Evolutionary conservation across 2,329 filamentous ascomycete species (phyloP).

Genomic region (Lasiodiplodia theobromae): DNA sequence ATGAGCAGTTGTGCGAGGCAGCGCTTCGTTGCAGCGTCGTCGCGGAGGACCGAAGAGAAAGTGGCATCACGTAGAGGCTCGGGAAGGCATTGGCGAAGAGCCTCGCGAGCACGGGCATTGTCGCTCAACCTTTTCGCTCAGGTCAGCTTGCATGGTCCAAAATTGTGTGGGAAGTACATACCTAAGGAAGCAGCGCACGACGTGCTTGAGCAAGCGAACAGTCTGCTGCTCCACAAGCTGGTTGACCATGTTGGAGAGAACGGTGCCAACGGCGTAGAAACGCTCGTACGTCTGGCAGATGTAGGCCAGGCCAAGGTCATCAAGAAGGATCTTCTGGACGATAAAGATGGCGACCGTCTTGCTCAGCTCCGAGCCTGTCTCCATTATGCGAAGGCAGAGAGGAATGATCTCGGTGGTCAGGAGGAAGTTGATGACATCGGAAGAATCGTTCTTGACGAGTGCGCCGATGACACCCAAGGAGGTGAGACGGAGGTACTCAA

Average conservation of each 20-base stretch:
- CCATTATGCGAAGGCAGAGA: slow-evolving; percentile 97
- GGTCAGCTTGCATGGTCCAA: slow-evolving; percentile 3
- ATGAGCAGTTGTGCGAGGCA: slow-evolving; percentile 97
- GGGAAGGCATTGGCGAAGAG: slow-evolving; percentile 91
- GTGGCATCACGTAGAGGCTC: slow-evolving; percentile 99
- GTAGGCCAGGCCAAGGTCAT: slow-evolving; percentile 96
- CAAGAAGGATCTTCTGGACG: slow-evolving; percentile 96
- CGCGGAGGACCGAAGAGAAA: slow-evolving; percentile 93
- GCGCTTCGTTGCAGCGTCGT: slow-evolving; percentile 96
- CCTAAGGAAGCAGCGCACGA: slow-evolving; percentile 96
- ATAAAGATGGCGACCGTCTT: slow-evolving; percentile 99
- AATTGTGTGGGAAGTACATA: slow-evolving; percentile 54
- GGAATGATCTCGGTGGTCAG: slow-evolving; percentile 98
- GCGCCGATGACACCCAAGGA: slow-evolving; percentile 96
- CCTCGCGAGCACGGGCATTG: slow-evolving; percentile 93
- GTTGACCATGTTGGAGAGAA: slow-evolving; percentile 97
- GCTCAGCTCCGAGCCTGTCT: slow-evolving; percentile 96
- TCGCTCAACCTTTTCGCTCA: slow-evolving; percentile 75
- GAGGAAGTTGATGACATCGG: slow-evolving; percentile 98
- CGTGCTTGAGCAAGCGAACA: slow-evolving; percentile 92
- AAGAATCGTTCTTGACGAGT: slow-evolving; percentile 97
- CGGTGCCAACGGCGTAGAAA: slow-evolving; percentile 97
- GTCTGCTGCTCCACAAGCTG: slow-evolving; percentile 98
- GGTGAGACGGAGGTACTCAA: slow-evolving; percentile 95
- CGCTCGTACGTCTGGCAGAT: slow-evolving; percentile 99